These are phyloP conservation scores for Stellera chamaejasme DNA, from an alignment of 345 rosid genomes.

Conservation along the genomic window DNA sequence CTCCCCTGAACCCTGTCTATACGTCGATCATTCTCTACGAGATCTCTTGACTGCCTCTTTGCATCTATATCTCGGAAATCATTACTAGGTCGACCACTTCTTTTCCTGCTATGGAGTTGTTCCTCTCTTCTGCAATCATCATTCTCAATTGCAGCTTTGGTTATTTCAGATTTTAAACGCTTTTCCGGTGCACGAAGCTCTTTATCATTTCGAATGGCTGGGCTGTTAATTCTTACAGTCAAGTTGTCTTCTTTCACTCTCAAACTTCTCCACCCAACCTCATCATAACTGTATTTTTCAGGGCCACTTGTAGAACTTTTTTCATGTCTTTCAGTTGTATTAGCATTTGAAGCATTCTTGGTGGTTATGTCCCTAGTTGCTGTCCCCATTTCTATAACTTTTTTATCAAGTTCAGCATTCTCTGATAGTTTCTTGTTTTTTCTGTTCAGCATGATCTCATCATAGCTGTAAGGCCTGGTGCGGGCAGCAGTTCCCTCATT, in stretches of 20 bases:
- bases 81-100: constrained; percentile 23
- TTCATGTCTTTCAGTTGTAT: constrained; percentile 23
- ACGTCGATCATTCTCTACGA: constrained; percentile 29
- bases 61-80: constrained; percentile 27
- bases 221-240: constrained; percentile 19
- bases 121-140: constrained; percentile 25
- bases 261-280: constrained; percentile 24
- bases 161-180: constrained; percentile 34
- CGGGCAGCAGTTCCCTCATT: constrained; percentile 75
- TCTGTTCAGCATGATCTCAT: constrained; percentile 72
- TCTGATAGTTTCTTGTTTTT: constrained; percentile 40
- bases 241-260: constrained; percentile 20
- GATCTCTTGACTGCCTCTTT: constrained; percentile 43
- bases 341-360: constrained; percentile 26
- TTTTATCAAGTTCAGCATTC: constrained; percentile 29
- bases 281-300: constrained; percentile 22
- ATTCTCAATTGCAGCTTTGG: constrained; percentile 23
- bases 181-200: constrained; percentile 22
- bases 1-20: constrained; percentile 28
- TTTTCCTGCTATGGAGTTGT: constrained; percentile 26
- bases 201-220: constrained; percentile 12
- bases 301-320: constrained; percentile 23
- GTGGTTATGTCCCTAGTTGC: constrained; percentile 12
- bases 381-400: constrained; percentile 17
- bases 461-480: constrained; percentile 72